Conservation (phyloP, 768 basidiomycete species). For the Xerocomellus amylosporus region DNA sequence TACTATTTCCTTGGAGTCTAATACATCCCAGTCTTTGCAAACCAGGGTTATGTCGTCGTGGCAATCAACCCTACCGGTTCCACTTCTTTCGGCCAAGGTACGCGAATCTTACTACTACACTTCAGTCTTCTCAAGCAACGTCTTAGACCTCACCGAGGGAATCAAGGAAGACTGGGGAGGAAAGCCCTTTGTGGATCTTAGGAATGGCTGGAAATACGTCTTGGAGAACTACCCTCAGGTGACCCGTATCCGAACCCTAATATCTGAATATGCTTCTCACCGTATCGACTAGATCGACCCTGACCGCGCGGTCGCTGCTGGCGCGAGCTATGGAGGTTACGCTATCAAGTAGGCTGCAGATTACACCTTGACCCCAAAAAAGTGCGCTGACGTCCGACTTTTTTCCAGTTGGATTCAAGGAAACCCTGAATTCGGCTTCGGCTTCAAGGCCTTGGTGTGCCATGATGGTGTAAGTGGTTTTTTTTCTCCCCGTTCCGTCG, state of each 20-base stretch:
- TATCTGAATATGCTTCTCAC: neutral
- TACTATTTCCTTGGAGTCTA: neutral
- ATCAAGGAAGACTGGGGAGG: slow-evolving; percentile 84
- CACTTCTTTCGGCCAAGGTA: slow-evolving; percentile 89
- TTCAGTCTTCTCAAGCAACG: neutral
- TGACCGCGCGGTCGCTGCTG: slow-evolving; percentile 71
- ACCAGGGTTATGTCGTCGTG: slow-evolving; percentile 86
- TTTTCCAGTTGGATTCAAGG: slow-evolving; percentile 86
- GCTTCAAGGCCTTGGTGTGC: slow-evolving; percentile 87
- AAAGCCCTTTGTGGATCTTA: slow-evolving; percentile 77
- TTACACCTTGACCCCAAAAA: neutral
- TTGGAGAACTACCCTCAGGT: slow-evolving; percentile 70
- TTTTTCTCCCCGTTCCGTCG: neutral
- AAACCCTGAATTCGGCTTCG: slow-evolving; percentile 82
- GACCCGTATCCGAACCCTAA: neutral
- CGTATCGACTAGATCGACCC: slow-evolving; percentile 52
- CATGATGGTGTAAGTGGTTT: slow-evolving; percentile 77
- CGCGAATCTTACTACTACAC: neutral
- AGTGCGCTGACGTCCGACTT: neutral
- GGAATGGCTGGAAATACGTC: slow-evolving; percentile 69
- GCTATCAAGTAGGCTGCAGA: slow-evolving; percentile 69
- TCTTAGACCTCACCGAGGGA: slow-evolving; percentile 71
- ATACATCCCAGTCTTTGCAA: slow-evolving; percentile 61
- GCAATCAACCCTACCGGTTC: slow-evolving; percentile 93
- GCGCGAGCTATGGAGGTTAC: slow-evolving; percentile 85